A percentile compares a stretch with the other conserved stretches of the same genome.
phyloP scores from a whole-genome alignment of 768 basidiomycete genomes.

The Xerocomellus chrysenteron region DNA sequence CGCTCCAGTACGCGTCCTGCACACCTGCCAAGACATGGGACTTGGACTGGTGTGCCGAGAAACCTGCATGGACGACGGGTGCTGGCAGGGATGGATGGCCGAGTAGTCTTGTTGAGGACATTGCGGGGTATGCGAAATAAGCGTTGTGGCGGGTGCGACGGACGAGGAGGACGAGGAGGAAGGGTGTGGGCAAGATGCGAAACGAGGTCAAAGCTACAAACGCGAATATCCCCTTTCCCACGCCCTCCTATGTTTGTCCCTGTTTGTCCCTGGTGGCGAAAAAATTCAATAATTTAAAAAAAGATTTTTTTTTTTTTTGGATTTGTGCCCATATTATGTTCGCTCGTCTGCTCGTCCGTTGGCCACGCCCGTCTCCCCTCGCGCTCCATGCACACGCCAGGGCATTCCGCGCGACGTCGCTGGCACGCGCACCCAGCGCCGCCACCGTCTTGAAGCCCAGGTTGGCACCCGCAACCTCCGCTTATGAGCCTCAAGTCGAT shows the following conservation, averaged over 20 bases:
- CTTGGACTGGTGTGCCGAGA: constrained; percentile 75
- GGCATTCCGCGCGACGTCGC: constrained; percentile 11
- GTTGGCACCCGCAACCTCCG: background rate
- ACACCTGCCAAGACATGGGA: constrained; percentile 85
- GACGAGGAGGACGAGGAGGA: constrained; percentile 21
- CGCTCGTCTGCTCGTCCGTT: constrained; percentile 26
- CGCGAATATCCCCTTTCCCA: constrained; percentile 27
- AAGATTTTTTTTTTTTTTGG: background rate
- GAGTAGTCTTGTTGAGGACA: constrained; percentile 58
- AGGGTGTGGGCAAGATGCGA: constrained; percentile 10
- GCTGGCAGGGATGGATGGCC: constrained; percentile 67
- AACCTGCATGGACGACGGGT: constrained; percentile 68
- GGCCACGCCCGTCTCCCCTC: constrained; percentile 17
- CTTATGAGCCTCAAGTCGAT: constrained; percentile 12
- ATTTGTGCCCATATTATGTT: constrained; percentile 11
- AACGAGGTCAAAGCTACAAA: constrained; percentile 21
- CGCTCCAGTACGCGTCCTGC: constrained; percentile 96
- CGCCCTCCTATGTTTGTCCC: constrained; percentile 17
- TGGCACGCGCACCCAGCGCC: constrained; percentile 4
- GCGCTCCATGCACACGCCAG: constrained; percentile 12
- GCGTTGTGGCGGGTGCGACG: constrained; percentile 4
- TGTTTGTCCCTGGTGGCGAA: constrained; percentile 21
- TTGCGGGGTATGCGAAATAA: constrained; percentile 19
- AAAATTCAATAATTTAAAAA: background rate
- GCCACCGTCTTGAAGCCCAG: constrained; percentile 15